Percentiles rank a stretch among this genome's conserved stretches.
Evolutionary conservation across 2,329 filamentous ascomycete species (phyloP).

Genomic region (Fonsecaea multimorphosa): DNA sequence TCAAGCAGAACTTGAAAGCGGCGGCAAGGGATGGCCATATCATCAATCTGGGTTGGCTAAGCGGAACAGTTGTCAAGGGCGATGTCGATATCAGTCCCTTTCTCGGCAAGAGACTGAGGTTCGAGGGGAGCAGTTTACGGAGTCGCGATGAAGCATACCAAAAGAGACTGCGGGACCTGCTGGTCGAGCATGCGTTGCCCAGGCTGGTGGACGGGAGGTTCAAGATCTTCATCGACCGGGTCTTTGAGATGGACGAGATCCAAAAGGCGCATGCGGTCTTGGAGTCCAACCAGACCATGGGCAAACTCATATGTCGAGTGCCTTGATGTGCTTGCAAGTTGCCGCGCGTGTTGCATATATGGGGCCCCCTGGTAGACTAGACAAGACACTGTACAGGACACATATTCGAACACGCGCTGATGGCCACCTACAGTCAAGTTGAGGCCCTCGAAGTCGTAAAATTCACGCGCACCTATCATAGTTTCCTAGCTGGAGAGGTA

Average conservation of each 20-base stretch:
- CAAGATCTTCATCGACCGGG: conserved; percentile 79
- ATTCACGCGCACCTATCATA: too few species aligned
- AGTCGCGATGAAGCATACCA: conserved; percentile 83
- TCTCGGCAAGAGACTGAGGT: conserved; percentile 75
- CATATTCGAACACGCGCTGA: too few species aligned
- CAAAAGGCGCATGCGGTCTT: conserved; percentile 73
- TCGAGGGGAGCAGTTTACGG: conserved; percentile 82
- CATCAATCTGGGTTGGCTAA: conserved; percentile 75
- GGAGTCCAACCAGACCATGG: conserved; percentile 73
- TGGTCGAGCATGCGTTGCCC: conserved; percentile 76
- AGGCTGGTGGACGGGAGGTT: conserved; percentile 75
- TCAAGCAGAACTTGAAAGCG: conserved; percentile 76
- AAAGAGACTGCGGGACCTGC: conserved; percentile 70
- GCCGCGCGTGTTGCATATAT: conserved; percentile 52
- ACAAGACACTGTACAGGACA: not conserved
- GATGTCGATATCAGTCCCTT: conserved; percentile 72
- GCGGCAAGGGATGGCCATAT: conserved; percentile 77
- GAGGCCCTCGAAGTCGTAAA: too few species aligned
- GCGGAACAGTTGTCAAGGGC: conserved; percentile 67
- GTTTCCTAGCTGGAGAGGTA: too few species aligned
- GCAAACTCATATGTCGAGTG: conserved; percentile 58
- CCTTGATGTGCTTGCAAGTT: conserved; percentile 41
- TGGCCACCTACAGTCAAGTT: too few species aligned
- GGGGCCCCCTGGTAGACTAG: conserved; percentile 1
- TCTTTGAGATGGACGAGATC: conserved; percentile 79